Conservation (phyloP, 108 stramenopile genomes). For the Nitzschia sp. region DNA sequence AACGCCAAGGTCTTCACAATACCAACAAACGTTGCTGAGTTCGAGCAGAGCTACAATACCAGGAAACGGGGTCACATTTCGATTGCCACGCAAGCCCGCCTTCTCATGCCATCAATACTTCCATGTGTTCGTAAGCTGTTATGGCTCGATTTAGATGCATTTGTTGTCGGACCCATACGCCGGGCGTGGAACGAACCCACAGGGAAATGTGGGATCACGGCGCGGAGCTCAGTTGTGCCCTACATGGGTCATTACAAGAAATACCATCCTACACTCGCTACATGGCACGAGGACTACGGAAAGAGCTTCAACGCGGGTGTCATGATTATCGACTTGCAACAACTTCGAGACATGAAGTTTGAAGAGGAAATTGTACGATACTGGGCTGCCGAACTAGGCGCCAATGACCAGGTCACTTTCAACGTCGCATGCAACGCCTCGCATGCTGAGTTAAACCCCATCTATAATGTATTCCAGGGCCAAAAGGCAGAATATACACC, state of each 20-base stretch:
- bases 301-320: slow-evolving; percentile 10
- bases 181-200: background rate
- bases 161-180: background rate
- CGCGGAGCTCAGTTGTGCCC: background rate
- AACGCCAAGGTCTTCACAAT: slow-evolving; percentile 6
- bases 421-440: slow-evolving; percentile 7
- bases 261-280: background rate
- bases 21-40: background rate
- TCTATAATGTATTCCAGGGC: slow-evolving; percentile 1
- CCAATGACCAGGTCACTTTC: slow-evolving; percentile 8
- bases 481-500: background rate
- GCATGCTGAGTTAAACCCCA: background rate
- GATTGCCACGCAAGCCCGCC: slow-evolving; percentile 2
- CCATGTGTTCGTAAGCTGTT: slow-evolving; percentile 4
- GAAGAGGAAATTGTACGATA: background rate
- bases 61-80: slow-evolving; percentile 5
- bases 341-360: background rate
- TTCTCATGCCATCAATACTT: background rate
- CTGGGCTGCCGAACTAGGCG: background rate
- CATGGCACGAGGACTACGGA: slow-evolving; percentile 12
- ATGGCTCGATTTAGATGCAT: slow-evolving; percentile 9
- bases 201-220: background rate
- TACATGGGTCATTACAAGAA: slow-evolving; percentile 4
- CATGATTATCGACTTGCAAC: slow-evolving; percentile 2
- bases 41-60: background rate